Base-by-base conservation (phyloP, 1,284 basidiomycete genomes). In the Anthracocystis setariae region DNA sequence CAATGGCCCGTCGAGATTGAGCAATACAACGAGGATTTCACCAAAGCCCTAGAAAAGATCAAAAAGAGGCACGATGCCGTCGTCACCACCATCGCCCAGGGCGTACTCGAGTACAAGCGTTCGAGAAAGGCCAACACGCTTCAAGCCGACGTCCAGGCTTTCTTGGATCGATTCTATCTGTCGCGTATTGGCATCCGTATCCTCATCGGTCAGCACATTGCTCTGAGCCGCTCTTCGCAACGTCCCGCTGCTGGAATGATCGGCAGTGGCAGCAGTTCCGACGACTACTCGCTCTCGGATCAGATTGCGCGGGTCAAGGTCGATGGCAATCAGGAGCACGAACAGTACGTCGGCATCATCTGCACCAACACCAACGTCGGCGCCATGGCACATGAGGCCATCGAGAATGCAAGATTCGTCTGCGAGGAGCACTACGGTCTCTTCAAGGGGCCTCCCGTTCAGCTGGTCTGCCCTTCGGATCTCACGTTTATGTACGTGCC, bases 81-180 rank as follows among this genome's bases (percentile, higher is more conserved):
- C 0, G 96, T 98, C 8, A 96, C 95, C 1, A 97, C 94, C 7
- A 91, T 98, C 48, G 82, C 85, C 0, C 94, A 97, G 83, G 96
- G 88, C 27, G 86, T 89, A 21, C 82, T 88, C 48, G 88, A 89
- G 76, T 88, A 88, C 86, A 89, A 88, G 82, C 83, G 84, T 64
- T 84, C 82, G 27, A 82, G 84, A 51, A 81, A 82, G 61, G 72
- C 74, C 27, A 80, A 82, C 32, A 79, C 82, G 62, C 83, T 93
- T 53, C 92, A 93, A 21, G 87, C 91, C 29, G 92, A 94, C 74
- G 91, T 98, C 51, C 94, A 98, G 83, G 89, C 90, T 23, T 98
- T 95, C 91, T 85, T 98, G 74, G 96, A 98, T 84, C 87, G 96
- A 54, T 98, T 98, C 85, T 98, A 98, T 83, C 90, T 99, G 88